Evolutionary conservation across 805 yeast genomes (phyloP).

Genomic region (Torulaspora delbrueckii): DNA sequence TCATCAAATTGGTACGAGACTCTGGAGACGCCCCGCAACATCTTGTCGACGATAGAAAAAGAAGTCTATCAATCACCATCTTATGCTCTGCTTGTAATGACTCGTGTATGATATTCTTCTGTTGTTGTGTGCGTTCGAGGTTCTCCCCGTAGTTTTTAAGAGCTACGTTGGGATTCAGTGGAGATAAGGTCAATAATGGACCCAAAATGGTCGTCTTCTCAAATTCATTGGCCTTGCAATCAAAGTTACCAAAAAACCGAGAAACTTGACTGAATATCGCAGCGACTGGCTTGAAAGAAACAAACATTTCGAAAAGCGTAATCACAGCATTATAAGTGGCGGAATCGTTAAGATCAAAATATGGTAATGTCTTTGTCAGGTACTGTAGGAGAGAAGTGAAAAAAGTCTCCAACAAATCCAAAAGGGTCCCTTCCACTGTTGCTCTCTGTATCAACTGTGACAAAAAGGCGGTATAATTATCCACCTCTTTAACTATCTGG

Average conservation of each 20-base stretch:
- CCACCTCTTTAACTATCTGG: conserved; percentile 31
- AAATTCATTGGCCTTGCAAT: conserved; percentile 45
- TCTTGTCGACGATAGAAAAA: conserved; percentile 65
- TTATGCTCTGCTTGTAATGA: conserved; percentile 62
- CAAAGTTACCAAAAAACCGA: conserved; percentile 46
- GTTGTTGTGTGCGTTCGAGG: conserved; percentile 37
- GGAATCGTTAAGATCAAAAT: conserved; percentile 45
- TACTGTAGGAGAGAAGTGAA: conserved; percentile 31
- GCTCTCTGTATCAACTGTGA: conserved; percentile 54
- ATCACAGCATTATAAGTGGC: conserved; percentile 47
- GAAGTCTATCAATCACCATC: conserved; percentile 56
- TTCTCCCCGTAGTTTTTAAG: conserved; percentile 43
- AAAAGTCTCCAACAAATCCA: conserved; percentile 55
- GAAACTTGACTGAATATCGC: conserved; percentile 52
- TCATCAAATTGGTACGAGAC: conserved; percentile 59
- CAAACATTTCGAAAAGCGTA: conserved; percentile 52
- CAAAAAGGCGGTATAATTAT: conserved; percentile 44
- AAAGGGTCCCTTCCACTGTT: conserved; percentile 58
- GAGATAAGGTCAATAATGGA: conserved; percentile 69
- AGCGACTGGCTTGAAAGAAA: conserved; percentile 59
- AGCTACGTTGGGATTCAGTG: conserved; percentile 52
- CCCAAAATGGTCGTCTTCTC: conserved; percentile 70
- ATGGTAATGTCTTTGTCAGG: conserved; percentile 21
- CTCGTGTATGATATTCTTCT: conserved; percentile 48
- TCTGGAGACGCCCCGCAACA: conserved; percentile 67